Percentiles rank a stretch among this genome's conserved stretches.
Conservation (phyloP, 208 protist genomes). For the Trypanosoma scelopori region DNA sequence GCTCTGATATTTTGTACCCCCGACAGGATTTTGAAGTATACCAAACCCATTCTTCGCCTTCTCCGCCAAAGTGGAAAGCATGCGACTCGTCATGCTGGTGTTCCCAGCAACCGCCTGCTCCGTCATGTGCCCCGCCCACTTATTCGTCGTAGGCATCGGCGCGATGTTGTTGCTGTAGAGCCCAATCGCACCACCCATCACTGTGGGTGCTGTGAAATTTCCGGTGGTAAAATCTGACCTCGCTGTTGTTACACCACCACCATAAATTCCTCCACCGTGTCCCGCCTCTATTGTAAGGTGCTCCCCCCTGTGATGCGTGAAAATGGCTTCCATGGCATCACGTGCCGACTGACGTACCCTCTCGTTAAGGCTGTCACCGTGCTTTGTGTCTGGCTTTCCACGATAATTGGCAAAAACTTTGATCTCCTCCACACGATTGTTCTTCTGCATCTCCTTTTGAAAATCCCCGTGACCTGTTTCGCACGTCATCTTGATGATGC, state of each 20-base stretch:
- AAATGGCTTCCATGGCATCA: constrained; percentile 50
- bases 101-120: constrained; percentile 13
- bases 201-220: neutral
- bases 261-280: constrained; percentile 19
- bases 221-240: constrained; percentile 23
- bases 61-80: constrained; percentile 20
- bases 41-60: constrained; percentile 22
- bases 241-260: neutral
- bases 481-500: constrained; percentile 62
- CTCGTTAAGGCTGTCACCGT: constrained; percentile 62
- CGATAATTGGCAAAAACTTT: constrained; percentile 50
- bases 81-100: constrained; percentile 3
- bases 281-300: constrained; percentile 1
- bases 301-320: constrained; percentile 31
- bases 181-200: neutral
- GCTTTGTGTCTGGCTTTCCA: constrained; percentile 38
- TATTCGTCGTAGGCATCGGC: constrained; percentile 49
- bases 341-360: constrained; percentile 54
- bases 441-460: constrained; percentile 53
- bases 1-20: neutral
- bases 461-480: constrained; percentile 69
- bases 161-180: constrained; percentile 29
- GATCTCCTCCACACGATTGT: constrained; percentile 24
- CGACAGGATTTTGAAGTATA: constrained; percentile 1
- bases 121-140: constrained; percentile 42